A percentile compares a stretch with the other conserved stretches of the same genome.
Evolutionary conservation across 768 basidiomycete genomes (phyloP).

Genomic region (Tricholoma bakamatsutake): DNA sequence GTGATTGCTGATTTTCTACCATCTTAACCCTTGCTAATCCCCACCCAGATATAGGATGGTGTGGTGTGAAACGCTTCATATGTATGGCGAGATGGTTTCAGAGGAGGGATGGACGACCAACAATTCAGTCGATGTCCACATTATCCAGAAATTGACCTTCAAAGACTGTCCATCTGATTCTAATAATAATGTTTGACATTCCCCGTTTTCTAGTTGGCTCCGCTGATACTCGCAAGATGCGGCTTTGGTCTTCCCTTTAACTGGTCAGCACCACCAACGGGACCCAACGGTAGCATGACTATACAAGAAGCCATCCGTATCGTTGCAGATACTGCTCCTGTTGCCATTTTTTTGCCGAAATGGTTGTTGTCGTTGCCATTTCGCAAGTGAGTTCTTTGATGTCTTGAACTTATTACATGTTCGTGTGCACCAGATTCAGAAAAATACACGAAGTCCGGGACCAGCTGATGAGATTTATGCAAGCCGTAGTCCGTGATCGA

Average conservation of each 20-base stretch:
- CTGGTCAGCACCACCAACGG: conserved; percentile 33
- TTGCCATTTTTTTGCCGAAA: conserved; percentile 25
- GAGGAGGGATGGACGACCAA: conserved; percentile 23
- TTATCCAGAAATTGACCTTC: conserved; percentile 24
- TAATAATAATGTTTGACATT: not conserved
- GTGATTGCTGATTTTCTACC: conserved; percentile 17
- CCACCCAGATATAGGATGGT: conserved; percentile 27
- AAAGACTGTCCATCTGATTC: conserved; percentile 16
- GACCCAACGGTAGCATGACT: conserved; percentile 32
- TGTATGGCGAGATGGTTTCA: conserved; percentile 28
- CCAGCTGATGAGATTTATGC: conserved; percentile 13
- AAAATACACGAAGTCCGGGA: conserved; percentile 27
- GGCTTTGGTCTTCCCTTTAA: conserved; percentile 40
- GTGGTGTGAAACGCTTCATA: conserved; percentile 27
- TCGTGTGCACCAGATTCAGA: conserved; percentile 17
- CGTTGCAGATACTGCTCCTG: conserved; percentile 23
- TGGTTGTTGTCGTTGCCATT: conserved; percentile 34
- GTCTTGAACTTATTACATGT: not conserved
- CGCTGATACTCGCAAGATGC: conserved; percentile 38
- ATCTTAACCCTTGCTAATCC: not conserved
- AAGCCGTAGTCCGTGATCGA: not conserved
- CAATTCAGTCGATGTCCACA: conserved; percentile 15
- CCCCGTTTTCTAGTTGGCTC: conserved; percentile 26
- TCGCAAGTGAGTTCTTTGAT: conserved; percentile 20
- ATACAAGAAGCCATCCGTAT: conserved; percentile 32